A percentile compares a stretch with the other conserved stretches of the same genome.
These are phyloP conservation scores for Salvia hispanica DNA, from an alignment of 257 asterid genomes.

Conservation along the genomic window DNA sequence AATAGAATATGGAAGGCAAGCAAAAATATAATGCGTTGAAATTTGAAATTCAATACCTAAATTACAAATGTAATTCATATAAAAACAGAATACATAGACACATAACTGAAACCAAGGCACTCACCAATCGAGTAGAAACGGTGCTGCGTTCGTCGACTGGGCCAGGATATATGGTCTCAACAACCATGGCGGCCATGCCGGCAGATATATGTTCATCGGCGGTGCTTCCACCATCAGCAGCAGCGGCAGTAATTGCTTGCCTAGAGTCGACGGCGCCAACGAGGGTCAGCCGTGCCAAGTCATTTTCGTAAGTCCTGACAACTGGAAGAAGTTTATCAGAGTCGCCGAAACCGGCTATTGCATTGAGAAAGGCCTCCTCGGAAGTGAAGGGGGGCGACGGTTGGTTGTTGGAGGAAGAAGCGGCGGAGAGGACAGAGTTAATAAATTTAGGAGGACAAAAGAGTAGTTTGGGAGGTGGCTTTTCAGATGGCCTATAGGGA, in stretches of 20 bases:
- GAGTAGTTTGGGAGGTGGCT: conserved; percentile 36
- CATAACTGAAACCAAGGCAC: conserved; percentile 17
- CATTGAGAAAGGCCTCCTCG: conserved; percentile 56
- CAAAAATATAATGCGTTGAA: neutral
- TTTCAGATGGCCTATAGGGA: conserved; percentile 23
- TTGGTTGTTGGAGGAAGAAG: conserved; percentile 42
- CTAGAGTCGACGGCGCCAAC: conserved; percentile 74
- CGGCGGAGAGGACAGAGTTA: conserved; percentile 31
- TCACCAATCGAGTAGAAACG: conserved; percentile 71
- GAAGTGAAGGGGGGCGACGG: conserved; percentile 44
- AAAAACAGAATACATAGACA: neutral
- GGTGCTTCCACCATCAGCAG: conserved; percentile 85
- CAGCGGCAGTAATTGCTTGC: conserved; percentile 92
- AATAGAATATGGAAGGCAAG: neutral
- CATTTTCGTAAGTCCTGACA: conserved; percentile 78
- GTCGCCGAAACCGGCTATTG: conserved; percentile 50
- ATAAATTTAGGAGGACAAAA: conserved; percentile 21
- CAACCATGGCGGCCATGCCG: conserved; percentile 69
- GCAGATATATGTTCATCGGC: conserved; percentile 69
- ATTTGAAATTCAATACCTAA: neutral
- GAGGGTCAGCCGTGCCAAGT: conserved; percentile 66
- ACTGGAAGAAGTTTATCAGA: conserved; percentile 48
- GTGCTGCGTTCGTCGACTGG: conserved; percentile 57
- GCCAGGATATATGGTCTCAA: conserved; percentile 81
- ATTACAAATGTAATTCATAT: neutral